Conservation (phyloP, 345 rosid genomes). For the Gynandropsis gynandra region DNA sequence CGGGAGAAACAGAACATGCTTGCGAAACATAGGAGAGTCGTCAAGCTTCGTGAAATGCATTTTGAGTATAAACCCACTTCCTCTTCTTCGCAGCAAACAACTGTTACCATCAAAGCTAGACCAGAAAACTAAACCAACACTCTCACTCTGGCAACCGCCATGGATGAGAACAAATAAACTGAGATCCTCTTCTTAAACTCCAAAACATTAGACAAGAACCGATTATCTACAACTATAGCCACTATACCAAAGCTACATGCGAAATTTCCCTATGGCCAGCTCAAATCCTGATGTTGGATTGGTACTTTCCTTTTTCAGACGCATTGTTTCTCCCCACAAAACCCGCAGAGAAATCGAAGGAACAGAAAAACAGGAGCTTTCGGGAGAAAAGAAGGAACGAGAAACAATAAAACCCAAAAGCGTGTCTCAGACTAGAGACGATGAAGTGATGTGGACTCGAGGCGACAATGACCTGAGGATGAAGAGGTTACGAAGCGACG, state of each 20-base stretch:
- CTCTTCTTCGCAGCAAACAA: slow-evolving; percentile 27
- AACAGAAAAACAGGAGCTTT: slow-evolving; percentile 26
- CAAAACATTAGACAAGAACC: slow-evolving; percentile 1
- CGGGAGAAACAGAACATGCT: slow-evolving; percentile 57
- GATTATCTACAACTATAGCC: slow-evolving; percentile 2
- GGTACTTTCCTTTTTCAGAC: background rate
- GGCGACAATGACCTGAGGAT: too few relatives aligned
- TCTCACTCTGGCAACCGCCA: slow-evolving; percentile 16
- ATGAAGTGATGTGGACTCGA: too few relatives aligned
- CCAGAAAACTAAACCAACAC: slow-evolving; percentile 18
- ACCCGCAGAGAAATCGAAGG: slow-evolving; percentile 23
- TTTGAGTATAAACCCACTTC: slow-evolving; percentile 25
- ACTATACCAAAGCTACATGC: slow-evolving; percentile 25
- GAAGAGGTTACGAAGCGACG: too few relatives aligned
- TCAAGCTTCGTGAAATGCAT: slow-evolving; percentile 99
- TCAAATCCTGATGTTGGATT: slow-evolving; percentile 9
- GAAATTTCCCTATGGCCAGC: slow-evolving; percentile 1
- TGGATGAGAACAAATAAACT: slow-evolving; percentile 6
- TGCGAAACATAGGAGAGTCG: slow-evolving; percentile 99
- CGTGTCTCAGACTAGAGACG: too few relatives aligned
- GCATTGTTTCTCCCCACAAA: slow-evolving; percentile 6
- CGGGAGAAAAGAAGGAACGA: slow-evolving; percentile 19
- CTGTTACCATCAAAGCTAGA: slow-evolving; percentile 42
- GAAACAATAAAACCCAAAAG: background rate
- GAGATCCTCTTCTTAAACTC: slow-evolving; percentile 33